Percentiles rank a stretch among this genome's conserved stretches.
These are phyloP conservation scores for Boletus coffeatus DNA, from an alignment of 1,284 basidiomycete species.

Conservation along the genomic window DNA sequence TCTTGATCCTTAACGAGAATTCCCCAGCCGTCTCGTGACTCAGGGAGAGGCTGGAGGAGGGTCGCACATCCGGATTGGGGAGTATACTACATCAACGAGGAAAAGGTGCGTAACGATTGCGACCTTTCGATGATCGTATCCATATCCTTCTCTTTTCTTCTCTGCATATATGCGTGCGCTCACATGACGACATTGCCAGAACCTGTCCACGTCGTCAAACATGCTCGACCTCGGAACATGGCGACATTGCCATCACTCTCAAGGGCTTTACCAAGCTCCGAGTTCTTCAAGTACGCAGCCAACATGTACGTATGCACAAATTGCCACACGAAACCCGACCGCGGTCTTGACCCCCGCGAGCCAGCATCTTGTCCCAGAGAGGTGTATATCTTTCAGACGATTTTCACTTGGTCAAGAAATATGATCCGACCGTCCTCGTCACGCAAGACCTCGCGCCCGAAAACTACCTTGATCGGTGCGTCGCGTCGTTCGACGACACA, in stretches of 20 bases:
- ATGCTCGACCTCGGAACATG: too few species aligned
- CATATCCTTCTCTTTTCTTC: too few species aligned
- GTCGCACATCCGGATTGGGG: too few species aligned
- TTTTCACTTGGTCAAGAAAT: conserved; percentile 99
- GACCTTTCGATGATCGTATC: too few species aligned
- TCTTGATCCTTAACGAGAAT: too few species aligned
- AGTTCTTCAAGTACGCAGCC: conserved; percentile 98
- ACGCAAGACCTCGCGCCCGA: conserved; percentile 91
- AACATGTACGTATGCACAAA: conserved; percentile 65
- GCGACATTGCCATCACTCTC: conserved; percentile 67
- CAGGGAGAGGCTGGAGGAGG: too few species aligned
- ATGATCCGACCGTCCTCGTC: conserved; percentile 92
- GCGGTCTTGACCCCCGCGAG: background rate
- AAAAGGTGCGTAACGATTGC: too few species aligned
- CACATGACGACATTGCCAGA: too few species aligned
- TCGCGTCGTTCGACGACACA: background rate
- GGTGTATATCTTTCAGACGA: conserved; percentile 98
- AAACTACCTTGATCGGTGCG: conserved; percentile 82
- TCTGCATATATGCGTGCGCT: too few species aligned
- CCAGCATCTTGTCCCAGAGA: conserved; percentile 85
- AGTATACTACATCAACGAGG: too few species aligned
- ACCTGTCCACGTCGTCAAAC: too few species aligned
- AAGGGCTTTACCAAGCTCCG: conserved; percentile 90
- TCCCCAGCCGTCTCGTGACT: too few species aligned
- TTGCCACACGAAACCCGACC: background rate